Base-by-base conservation (phyloP, 768 basidiomycete species). In the Kwoniella botswanensis region DNA sequence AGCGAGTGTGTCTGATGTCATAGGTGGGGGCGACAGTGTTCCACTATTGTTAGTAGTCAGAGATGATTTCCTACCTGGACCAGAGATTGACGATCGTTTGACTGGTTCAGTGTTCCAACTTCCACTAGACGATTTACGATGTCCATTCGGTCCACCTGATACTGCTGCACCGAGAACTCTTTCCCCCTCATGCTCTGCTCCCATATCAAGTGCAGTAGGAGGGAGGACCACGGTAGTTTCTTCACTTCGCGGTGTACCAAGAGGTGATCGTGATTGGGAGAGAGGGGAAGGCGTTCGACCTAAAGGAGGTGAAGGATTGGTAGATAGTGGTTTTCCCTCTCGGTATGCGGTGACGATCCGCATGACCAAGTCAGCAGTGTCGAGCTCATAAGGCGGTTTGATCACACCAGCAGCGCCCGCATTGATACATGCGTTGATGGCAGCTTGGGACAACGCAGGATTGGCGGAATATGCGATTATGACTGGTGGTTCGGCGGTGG, bases 381-480 rank as follows among this genome's bases (percentile, higher is more conserved):
- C 64, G 4, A 73, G 57, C 62, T 81, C 77, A 60, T 77, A 83
- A n/a, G 82, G 81, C 7, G 82, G 82, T 69, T 76, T 79, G 13
- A 83, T 63, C 1, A 83, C 82, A n/a, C 79, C 80, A 2, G 76
- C 69, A 2, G 81, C 79, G 5, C 82, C 82, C 1, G 77, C 81
- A 21, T 63, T 56, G 13, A 82, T 50, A 63, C 81, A 82, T 3
- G 73, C 71, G 6, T 68, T 66, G 11, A 80, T 78, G 7, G 80
- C 77, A 7, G 72, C 42, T 10, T 65, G 55, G 0, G 76, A 65
- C 4, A 82, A 54, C 3, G 75, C 81, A 7, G 82, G 79, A 57
- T 83, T 83, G 62, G 82, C 82, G 22, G 81, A 82, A 63, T 82
- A 83, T 4, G 82, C 82, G 52, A 83, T 68, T 63, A 83, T 74